These are phyloP conservation scores for Xylaria grammica DNA, from an alignment of 495 filamentous ascomycete genomes.

Conservation along the genomic window DNA sequence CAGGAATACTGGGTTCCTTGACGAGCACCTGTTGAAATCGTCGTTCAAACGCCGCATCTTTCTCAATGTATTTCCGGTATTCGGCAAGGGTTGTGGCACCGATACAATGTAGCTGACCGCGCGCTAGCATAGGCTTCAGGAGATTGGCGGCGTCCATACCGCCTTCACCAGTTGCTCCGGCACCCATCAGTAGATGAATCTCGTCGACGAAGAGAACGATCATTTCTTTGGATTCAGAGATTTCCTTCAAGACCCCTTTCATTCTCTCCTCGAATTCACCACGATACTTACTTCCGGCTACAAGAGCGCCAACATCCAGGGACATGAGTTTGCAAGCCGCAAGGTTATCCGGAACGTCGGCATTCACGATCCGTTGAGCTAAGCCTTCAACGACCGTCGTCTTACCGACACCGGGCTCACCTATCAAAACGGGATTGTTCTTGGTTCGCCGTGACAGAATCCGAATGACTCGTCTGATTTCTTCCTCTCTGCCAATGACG, in stretches of 20 bases:
- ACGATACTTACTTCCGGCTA: constrained; percentile 96
- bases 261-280: constrained; percentile 99
- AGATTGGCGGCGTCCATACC: constrained; percentile 99
- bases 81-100: constrained; percentile 93
- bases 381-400: constrained; percentile 97
- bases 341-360: constrained; percentile 94
- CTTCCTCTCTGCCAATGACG: constrained; percentile 96
- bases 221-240: constrained; percentile 93
- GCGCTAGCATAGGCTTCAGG: constrained; percentile 92
- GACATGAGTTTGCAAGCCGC: constrained; percentile 92
- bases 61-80: constrained; percentile 99
- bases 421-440: constrained; percentile 94
- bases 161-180: constrained; percentile 89
- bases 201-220: constrained; percentile 98
- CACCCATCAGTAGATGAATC: constrained; percentile 98
- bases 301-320: constrained; percentile 90
- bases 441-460: constrained; percentile 94
- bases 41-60: constrained; percentile 96
- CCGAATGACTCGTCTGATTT: constrained; percentile 91
- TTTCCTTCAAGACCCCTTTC: constrained; percentile 98
- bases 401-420: constrained; percentile 98
- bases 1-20: constrained; percentile 84
- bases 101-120: constrained; percentile 96
- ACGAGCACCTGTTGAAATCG: constrained; percentile 98
- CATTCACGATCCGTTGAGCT: constrained; percentile 93